Conservation (phyloP, 2,329 filamentous ascomycete genomes). For the Trematosphaeria pertusa region DNA sequence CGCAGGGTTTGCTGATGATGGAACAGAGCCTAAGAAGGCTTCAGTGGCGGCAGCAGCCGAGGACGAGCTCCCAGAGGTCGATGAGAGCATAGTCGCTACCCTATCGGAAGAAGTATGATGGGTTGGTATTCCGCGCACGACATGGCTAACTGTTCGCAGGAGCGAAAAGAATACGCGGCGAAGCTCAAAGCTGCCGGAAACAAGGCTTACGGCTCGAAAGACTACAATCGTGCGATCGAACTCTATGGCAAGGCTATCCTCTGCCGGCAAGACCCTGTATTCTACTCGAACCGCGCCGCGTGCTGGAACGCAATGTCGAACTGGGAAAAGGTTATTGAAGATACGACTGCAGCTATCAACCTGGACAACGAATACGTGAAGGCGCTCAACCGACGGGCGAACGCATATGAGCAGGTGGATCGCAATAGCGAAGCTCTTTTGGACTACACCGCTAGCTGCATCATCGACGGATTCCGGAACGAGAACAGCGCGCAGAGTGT, state of each 20-base stretch:
- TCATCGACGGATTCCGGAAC: slow-evolving; percentile 97
- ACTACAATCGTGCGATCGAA: slow-evolving; percentile 91
- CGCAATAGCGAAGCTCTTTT: slow-evolving; percentile 93
- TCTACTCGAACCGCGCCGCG: slow-evolving; percentile 97
- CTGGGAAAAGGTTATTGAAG: slow-evolving; percentile 96
- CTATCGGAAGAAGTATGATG: slow-evolving; percentile 52
- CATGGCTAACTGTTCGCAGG: slow-evolving; percentile 58
- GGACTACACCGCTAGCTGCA: slow-evolving; percentile 98
- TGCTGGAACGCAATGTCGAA: slow-evolving; percentile 93
- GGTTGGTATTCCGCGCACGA: neutral
- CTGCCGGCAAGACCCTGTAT: slow-evolving; percentile 96
- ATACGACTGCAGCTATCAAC: slow-evolving; percentile 91
- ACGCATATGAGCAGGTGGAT: slow-evolving; percentile 92
- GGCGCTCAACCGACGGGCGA: slow-evolving; percentile 93
- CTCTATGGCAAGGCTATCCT: slow-evolving; percentile 95
- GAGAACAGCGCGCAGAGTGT: slow-evolving; percentile 87
- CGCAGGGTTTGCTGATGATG: slow-evolving; percentile 17
- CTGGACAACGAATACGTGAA: slow-evolving; percentile 97
- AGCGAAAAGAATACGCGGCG: slow-evolving; percentile 84
- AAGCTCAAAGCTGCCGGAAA: slow-evolving; percentile 96
- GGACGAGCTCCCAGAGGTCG: slow-evolving; percentile 58
- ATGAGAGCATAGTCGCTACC: slow-evolving; percentile 52
- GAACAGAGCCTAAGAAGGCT: slow-evolving; percentile 44
- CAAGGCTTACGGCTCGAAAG: slow-evolving; percentile 93
- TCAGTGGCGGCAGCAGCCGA: slow-evolving; percentile 45